These are phyloP conservation scores for Candida xiaguanensis DNA, from an alignment of 805 yeast species.

Conservation along the genomic window DNA sequence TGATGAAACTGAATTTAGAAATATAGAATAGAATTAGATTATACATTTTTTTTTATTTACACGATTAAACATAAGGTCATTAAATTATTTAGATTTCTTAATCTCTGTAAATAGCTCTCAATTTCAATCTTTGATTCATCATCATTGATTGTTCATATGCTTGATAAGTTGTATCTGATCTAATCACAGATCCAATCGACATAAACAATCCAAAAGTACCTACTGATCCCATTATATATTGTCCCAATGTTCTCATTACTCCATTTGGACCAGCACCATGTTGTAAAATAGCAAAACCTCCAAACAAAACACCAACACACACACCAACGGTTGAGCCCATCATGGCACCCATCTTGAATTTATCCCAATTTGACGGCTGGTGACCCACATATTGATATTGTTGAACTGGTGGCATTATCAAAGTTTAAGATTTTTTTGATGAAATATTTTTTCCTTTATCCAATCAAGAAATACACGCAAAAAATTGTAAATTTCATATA, in stretches of 20 bases:
- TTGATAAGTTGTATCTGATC: slow-evolving; percentile 57
- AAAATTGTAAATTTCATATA: neutral
- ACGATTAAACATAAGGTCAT: slow-evolving; percentile 1
- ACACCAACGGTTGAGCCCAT: slow-evolving; percentile 95
- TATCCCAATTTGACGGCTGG: slow-evolving; percentile 86
- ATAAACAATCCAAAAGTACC: slow-evolving; percentile 95
- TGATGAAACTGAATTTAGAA: slow-evolving; percentile 11
- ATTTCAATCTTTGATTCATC: slow-evolving; percentile 23
- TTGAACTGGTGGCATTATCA: slow-evolving; percentile 62
- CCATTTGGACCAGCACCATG: slow-evolving; percentile 99
- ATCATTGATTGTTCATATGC: slow-evolving; percentile 29
- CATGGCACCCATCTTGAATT: slow-evolving; percentile 96
- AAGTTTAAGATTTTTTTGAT: slow-evolving; percentile 2
- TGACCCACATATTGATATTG: slow-evolving; percentile 50
- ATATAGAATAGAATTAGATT: slow-evolving; percentile 1
- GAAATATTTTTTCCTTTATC: too few relatives aligned
- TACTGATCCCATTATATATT: slow-evolving; percentile 93
- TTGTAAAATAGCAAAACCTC: slow-evolving; percentile 85
- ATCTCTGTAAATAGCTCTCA: slow-evolving; percentile 26
- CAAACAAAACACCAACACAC: slow-evolving; percentile 91
- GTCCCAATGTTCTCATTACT: slow-evolving; percentile 92
- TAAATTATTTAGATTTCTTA: neutral
- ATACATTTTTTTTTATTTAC: slow-evolving; percentile 2
- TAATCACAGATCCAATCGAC: slow-evolving; percentile 91
- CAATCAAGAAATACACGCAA: slow-evolving; percentile 5